A percentile compares a stretch with the other conserved stretches of the same genome.
Evolutionary conservation across 2,329 filamentous ascomycete species (phyloP).

Genomic region (Amauroascus niger): DNA sequence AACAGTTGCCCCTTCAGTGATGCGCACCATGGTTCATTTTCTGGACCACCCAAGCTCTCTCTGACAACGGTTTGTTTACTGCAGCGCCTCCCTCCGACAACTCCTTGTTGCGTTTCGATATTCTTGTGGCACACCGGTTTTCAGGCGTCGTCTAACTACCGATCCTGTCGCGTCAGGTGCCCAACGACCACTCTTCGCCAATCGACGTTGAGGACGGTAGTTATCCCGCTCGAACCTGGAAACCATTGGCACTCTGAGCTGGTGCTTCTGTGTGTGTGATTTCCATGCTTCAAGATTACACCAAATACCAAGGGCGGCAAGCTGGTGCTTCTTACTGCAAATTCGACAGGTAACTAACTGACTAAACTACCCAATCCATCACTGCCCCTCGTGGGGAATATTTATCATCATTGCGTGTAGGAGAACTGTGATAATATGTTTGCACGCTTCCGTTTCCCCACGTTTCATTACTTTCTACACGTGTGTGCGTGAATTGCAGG

Average conservation of each 20-base stretch:
- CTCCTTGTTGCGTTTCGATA: slow-evolving; percentile 11
- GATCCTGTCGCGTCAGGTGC: slow-evolving; percentile 17
- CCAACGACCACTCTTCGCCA: slow-evolving; percentile 10
- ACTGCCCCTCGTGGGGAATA: not conserved
- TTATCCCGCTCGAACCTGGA: not conserved
- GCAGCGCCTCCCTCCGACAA: not conserved
- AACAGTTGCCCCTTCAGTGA: slow-evolving; percentile 5
- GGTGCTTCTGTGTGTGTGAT: slow-evolving; percentile 21
- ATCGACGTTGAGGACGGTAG: slow-evolving; percentile 7
- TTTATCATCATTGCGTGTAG: not conserved
- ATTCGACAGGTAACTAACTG: slow-evolving; percentile 39
- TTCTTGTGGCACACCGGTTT: slow-evolving; percentile 13
- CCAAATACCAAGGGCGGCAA: slow-evolving; percentile 38
- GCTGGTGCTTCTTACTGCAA: slow-evolving; percentile 41
- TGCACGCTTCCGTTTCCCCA: slow-evolving; percentile 1
- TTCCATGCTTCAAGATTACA: slow-evolving; percentile 41
- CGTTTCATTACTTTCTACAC: slow-evolving; percentile 9
- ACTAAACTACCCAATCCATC: slow-evolving; percentile 4
- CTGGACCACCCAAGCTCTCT: slow-evolving; percentile 25
- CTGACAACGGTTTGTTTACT: slow-evolving; percentile 23
- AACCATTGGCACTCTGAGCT: not conserved
- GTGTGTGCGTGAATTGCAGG: slow-evolving; percentile 22
- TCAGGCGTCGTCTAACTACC: slow-evolving; percentile 2
- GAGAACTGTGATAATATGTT: not conserved
- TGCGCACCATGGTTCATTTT: slow-evolving; percentile 29